Evolutionary conservation across 140 eudicot genomes (phyloP).

Genomic region (Bidens hawaiensis): DNA sequence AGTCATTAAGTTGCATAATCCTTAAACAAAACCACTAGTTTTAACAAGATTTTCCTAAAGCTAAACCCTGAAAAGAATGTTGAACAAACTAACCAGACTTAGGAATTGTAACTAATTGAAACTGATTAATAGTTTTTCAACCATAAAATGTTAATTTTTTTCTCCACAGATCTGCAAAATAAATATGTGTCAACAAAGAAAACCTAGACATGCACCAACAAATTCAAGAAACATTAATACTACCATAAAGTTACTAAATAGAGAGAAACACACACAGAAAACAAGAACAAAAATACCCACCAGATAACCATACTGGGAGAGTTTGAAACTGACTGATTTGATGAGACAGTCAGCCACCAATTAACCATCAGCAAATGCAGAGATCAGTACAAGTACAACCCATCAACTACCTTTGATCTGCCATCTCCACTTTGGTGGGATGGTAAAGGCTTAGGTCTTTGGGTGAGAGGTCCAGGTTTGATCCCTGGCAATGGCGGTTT

Average conservation of each 20-base stretch:
- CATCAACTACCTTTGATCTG: not conserved
- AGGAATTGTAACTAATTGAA: no score
- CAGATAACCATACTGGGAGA: conserved; percentile 28
- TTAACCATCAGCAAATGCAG: conserved; percentile 11
- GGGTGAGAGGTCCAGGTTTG: no score
- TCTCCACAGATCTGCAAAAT: conserved; percentile 21
- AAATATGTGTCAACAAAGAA: conserved; percentile 10
- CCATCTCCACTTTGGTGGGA: no score
- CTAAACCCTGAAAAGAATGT: no score
- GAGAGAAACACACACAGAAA: conserved; percentile 40
- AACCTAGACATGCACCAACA: conserved; percentile 16
- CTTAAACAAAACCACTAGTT: not conserved
- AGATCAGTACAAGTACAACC: conserved; percentile 19
- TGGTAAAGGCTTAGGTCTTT: no score
- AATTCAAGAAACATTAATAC: conserved; percentile 1
- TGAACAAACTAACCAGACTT: not conserved
- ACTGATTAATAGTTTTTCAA: not conserved
- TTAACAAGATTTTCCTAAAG: not conserved
- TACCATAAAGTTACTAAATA: conserved; percentile 16
- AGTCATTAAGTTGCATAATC: conserved; percentile 2
- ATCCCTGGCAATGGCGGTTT: conserved; percentile 35
- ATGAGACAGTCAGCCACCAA: conserved; percentile 14
- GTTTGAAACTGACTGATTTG: conserved; percentile 29
- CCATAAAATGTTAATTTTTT: conserved; percentile 8
- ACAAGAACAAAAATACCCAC: conserved; percentile 33